Evolutionary conservation across 768 basidiomycete genomes (phyloP).

Genomic region (Rhodotorula babjevae): DNA sequence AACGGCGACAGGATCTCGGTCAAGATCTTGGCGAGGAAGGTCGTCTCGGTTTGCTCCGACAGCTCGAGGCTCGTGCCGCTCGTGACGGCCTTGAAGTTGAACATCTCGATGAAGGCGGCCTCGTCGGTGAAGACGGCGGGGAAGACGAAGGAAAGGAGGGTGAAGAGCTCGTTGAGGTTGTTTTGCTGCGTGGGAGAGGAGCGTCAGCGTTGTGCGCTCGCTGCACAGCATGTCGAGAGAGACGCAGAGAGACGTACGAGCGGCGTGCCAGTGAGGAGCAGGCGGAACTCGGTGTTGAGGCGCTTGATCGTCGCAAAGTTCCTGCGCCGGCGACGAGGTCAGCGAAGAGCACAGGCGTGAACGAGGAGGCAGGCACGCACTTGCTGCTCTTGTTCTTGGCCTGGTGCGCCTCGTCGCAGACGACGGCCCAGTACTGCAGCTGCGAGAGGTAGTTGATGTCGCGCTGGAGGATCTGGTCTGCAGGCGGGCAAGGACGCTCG

Average conservation of each 20-base stretch:
- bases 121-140: slow-evolving; percentile 83
- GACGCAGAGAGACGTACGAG: slow-evolving; percentile 53
- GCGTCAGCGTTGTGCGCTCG: background rate
- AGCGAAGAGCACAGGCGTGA: too few relatives aligned
- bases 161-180: slow-evolving; percentile 91
- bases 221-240: background rate
- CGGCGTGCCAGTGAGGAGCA: slow-evolving; percentile 93
- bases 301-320: slow-evolving; percentile 85
- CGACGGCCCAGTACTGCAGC: slow-evolving; percentile 10
- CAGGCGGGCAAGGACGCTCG: fast-evolving
- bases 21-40: slow-evolving; percentile 37
- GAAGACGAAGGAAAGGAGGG: slow-evolving; percentile 88
- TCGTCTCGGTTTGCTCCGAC: slow-evolving; percentile 14
- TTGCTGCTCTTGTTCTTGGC: slow-evolving; percentile 51
- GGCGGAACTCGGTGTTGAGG: slow-evolving; percentile 73
- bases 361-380: slow-evolving; percentile 40
- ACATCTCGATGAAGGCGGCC: slow-evolving; percentile 10
- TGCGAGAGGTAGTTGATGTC: slow-evolving; percentile 15
- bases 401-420: slow-evolving; percentile 32
- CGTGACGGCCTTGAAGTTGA: slow-evolving; percentile 25
- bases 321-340: slow-evolving; percentile 31
- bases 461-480: slow-evolving; percentile 18
- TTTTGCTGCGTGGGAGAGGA: slow-evolving; percentile 57
- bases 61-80: slow-evolving; percentile 51
- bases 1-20: slow-evolving; percentile 85